Evolutionary conservation across 768 basidiomycete species (phyloP).

Genomic region (Lactarius vividus): DNA sequence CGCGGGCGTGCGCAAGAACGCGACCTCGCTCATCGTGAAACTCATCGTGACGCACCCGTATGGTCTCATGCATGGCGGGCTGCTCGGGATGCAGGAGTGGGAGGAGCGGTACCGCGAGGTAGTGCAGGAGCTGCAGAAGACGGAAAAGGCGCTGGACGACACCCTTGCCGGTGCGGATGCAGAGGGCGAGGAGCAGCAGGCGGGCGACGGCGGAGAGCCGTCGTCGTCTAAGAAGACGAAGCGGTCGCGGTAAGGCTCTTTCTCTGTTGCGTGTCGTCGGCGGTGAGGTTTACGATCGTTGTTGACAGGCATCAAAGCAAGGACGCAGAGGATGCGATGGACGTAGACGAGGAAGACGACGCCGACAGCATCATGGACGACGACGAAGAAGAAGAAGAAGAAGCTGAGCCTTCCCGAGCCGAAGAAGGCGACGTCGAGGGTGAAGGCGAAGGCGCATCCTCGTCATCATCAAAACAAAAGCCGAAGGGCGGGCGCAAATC

Average conservation of each 20-base stretch:
- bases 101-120: slow-evolving; percentile 65
- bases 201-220: slow-evolving; percentile 33
- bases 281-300: background rate
- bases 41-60: slow-evolving; percentile 89
- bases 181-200: slow-evolving; percentile 23
- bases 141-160: slow-evolving; percentile 68
- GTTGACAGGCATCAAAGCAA: slow-evolving; percentile 1
- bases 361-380: slow-evolving; percentile 38
- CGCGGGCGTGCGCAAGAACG: slow-evolving; percentile 80
- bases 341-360: slow-evolving; percentile 49
- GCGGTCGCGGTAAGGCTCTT: slow-evolving; percentile 31
- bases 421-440: slow-evolving; percentile 29
- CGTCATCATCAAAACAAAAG: slow-evolving; percentile 13
- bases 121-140: slow-evolving; percentile 59
- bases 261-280: background rate
- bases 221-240: slow-evolving; percentile 29
- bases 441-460: slow-evolving; percentile 4
- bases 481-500: slow-evolving; percentile 57
- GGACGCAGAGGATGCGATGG: slow-evolving; percentile 49
- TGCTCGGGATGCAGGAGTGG: slow-evolving; percentile 69
- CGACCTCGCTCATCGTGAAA: slow-evolving; percentile 70
- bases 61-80: slow-evolving; percentile 78
- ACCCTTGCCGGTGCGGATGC: slow-evolving; percentile 46
- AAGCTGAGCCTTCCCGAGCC: slow-evolving; percentile 33
- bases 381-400: slow-evolving; percentile 44